Conservation (phyloP, 768 basidiomycete genomes). For the Cytidiella melzeri region DNA sequence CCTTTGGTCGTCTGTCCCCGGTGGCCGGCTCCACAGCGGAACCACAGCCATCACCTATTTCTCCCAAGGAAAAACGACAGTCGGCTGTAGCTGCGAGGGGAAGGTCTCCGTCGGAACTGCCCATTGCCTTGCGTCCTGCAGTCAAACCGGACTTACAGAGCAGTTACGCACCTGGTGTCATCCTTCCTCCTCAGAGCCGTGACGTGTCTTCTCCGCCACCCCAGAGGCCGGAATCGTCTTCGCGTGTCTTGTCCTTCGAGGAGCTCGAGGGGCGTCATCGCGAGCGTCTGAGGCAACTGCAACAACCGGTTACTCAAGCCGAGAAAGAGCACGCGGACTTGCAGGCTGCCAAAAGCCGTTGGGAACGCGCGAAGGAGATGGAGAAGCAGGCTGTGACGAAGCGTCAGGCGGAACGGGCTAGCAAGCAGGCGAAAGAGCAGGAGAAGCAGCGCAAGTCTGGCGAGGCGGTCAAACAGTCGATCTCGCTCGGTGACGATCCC, state of each 20-base stretch:
- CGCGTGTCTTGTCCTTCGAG: slow-evolving; percentile 74
- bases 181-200: slow-evolving; percentile 39
- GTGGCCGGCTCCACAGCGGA: not conserved
- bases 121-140: slow-evolving; percentile 24
- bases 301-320: slow-evolving; percentile 77
- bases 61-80: not conserved
- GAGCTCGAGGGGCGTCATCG: slow-evolving; percentile 83
- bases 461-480: slow-evolving; percentile 6
- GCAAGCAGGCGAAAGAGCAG: slow-evolving; percentile 42
- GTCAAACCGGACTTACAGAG: slow-evolving; percentile 18
- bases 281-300: slow-evolving; percentile 75
- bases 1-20: slow-evolving; percentile 21
- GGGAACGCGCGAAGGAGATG: slow-evolving; percentile 70
- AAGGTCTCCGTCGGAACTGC: slow-evolving; percentile 39
- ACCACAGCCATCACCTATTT: not conserved
- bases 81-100: not conserved
- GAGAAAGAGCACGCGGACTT: slow-evolving; percentile 74
- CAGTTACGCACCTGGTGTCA: slow-evolving; percentile 36
- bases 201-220: slow-evolving; percentile 40
- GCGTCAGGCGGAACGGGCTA: slow-evolving; percentile 65
- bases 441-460: slow-evolving; percentile 31
- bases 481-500: slow-evolving; percentile 8
- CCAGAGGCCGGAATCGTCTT: slow-evolving; percentile 24
- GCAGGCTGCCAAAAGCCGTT: slow-evolving; percentile 68
- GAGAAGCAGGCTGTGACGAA: slow-evolving; percentile 72